Evolutionary conservation across 1,284 basidiomycete genomes (phyloP), one percentile per base, ranked within the genome.

Genomic region (Austroboletus niveus): DNA sequence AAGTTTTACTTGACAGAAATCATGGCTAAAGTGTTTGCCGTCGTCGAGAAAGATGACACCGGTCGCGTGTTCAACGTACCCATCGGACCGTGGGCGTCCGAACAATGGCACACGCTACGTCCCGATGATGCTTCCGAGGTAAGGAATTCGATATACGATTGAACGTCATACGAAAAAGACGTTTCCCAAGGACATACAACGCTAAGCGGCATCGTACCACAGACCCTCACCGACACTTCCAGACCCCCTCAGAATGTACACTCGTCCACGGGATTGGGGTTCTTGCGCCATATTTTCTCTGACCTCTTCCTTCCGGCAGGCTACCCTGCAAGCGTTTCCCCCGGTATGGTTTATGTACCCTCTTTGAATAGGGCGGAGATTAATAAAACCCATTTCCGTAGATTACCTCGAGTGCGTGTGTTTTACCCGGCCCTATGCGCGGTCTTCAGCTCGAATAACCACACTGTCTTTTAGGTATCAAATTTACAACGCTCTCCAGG

Each of bases 401-500:
- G 68, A 71, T 57, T 73, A 70, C 49, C 55, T 72, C 20, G 49
- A 61, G 69, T 66, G 46, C 54, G 61, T 49, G 34, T 47, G 34
- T 32, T 15, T n/a, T 11, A 5, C 17, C 24, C 8, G 36, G 5
- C 47, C 40, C 8, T 27, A 29, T 44, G 44, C 22, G 15, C 10
- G 8, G 7, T 41, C 2, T 11, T 27, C 6, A 14, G 8, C 39
- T 27, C 32, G 12, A 32, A 12, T 45, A 5, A 5, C 22, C 29
- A 8, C 20, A 5, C 29, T n/a, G 10, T 31, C 22, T 47, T 42
- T 36, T 48, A 65, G 81, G 52, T 86, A 85, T 60, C 84, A 87
- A 60, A 70, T 82, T 14, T 76, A 80, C 58, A 87, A 87, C 56
- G 82, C 81, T 0, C 52, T 85, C 2, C 85, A 87, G 66, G 81